Base-by-base conservation (phyloP, 768 basidiomycete genomes). In the Galerina marginata region DNA sequence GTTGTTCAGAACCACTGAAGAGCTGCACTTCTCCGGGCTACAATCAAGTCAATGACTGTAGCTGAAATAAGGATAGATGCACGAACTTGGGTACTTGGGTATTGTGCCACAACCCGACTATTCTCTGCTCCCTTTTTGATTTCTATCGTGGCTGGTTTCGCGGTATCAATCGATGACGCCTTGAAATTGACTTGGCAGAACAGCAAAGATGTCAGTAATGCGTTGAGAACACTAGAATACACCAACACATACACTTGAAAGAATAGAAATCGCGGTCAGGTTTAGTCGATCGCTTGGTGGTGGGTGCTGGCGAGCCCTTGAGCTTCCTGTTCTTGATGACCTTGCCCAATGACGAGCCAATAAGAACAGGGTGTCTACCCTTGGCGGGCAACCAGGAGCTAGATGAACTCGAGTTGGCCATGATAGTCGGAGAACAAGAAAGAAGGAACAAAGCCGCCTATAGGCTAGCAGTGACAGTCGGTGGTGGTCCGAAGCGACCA, bases 221-320 rank as follows among this genome's bases (percentile, higher is more conserved):
- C 11, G 2, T 12, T 16, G 37, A 37, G 3, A 14, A 15, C 37
- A 29, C 9, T 48, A 26, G 38, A 50, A 23, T 16, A 39, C 39
- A 53, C 16, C 42, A 12, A 56, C 25, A 81, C 88, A 63, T 63
- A 92, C 91, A 93, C 65, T 89, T 81, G 67, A 93, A 84, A n/a
- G 89, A 86, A 70, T 88, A 90, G 72, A 91, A 90, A 64, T 91
- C 88, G 54, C 83, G 80, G 68, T 86, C 85, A 26, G 87, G 86
- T 56, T 85, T 75, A 57, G 79, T 79, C 39, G 79, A 72, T 71
- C 81, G 73, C 66, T 79, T 74, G 36, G 68, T 58, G 61, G 75
- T 47, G 65, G 78, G 63, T 9, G 74, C 72, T 6, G 81, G 73
- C 1, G 77, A 75, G 26, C 84, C 85, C 67, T 86, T 87, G 23